Conservation (phyloP, 2,329 filamentous ascomycete species). For the Dactylellina leptospora region DNA sequence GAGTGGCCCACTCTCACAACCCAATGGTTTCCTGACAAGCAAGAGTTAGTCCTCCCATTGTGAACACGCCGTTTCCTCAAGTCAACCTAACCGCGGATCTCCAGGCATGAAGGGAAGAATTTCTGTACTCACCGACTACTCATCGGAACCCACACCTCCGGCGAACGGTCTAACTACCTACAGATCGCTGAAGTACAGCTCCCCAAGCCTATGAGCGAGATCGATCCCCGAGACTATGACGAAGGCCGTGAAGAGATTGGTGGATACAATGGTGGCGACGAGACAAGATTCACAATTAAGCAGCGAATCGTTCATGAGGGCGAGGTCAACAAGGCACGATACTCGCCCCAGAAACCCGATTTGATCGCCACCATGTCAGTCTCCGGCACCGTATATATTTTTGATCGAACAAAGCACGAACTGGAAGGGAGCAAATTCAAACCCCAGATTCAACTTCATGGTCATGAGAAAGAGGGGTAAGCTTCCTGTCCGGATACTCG, state of each 20-base stretch:
- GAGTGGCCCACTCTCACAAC: slow-evolving; percentile 98
- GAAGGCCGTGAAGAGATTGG: slow-evolving; percentile 92
- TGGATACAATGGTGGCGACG: slow-evolving; percentile 80
- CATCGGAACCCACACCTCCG: slow-evolving; percentile 92
- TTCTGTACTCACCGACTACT: slow-evolving; percentile 87
- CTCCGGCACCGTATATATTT: slow-evolving; percentile 87
- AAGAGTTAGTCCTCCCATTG: slow-evolving; percentile 67
- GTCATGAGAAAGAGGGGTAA: slow-evolving; percentile 81
- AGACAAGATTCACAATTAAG: slow-evolving; percentile 87
- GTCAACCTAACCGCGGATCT: slow-evolving; percentile 17
- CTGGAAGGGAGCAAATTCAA: slow-evolving; percentile 73
- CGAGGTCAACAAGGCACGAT: slow-evolving; percentile 98
- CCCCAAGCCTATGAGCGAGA: slow-evolving; percentile 74
- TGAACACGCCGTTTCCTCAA: slow-evolving; percentile 13
- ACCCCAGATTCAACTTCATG: slow-evolving; percentile 83
- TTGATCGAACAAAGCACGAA: slow-evolving; percentile 94
- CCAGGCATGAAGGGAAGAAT: slow-evolving; percentile 79
- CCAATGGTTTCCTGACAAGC: slow-evolving; percentile 97
- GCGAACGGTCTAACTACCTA: slow-evolving; percentile 84
- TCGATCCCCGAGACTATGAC: slow-evolving; percentile 85
- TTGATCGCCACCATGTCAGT: slow-evolving; percentile 92
- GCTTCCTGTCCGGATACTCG: neutral
- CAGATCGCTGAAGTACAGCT: slow-evolving; percentile 95
- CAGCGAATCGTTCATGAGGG: slow-evolving; percentile 96
- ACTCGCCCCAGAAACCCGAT: slow-evolving; percentile 96